These are phyloP conservation scores for Elsinoe arachidis DNA, from an alignment of 2,329 filamentous ascomycete species.

Conservation along the genomic window DNA sequence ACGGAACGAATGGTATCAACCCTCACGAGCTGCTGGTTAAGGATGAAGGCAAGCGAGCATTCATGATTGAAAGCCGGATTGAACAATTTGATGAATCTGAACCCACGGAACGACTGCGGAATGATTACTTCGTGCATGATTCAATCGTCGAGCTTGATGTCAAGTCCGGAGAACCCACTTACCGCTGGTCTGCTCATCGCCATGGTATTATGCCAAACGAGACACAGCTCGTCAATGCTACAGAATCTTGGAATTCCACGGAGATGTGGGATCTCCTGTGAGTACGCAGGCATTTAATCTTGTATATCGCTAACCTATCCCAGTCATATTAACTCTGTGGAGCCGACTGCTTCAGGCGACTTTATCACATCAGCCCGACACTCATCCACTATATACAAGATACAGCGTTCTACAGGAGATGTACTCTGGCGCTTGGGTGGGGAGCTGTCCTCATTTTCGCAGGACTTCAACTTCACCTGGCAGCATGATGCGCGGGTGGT, in stretches of 20 bases:
- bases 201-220: neutral
- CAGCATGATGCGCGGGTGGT: constrained; percentile 31
- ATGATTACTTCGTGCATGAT: constrained; percentile 1
- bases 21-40: neutral
- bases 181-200: neutral
- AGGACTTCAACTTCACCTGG: constrained; percentile 29
- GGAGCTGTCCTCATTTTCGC: constrained; percentile 24
- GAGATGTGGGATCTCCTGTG: neutral
- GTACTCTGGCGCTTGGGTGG: constrained; percentile 35
- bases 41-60: neutral
- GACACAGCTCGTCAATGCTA: neutral
- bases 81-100: neutral
- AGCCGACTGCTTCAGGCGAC: constrained; percentile 31
- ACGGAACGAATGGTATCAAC: neutral
- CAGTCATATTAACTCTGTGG: constrained; percentile 32
- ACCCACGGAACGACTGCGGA: too few relatives aligned
- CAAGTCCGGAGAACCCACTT: neutral
- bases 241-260: neutral
- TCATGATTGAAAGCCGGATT: neutral
- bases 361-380: constrained; percentile 33
- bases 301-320: too few relatives aligned
- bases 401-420: constrained; percentile 27
- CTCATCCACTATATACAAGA: constrained; percentile 31
- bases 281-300: too few relatives aligned
- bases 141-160: neutral